Evolutionary conservation across 1,139 yeast genomes (phyloP).

Genomic region (Nakaseomyces kungkrabaensis): DNA sequence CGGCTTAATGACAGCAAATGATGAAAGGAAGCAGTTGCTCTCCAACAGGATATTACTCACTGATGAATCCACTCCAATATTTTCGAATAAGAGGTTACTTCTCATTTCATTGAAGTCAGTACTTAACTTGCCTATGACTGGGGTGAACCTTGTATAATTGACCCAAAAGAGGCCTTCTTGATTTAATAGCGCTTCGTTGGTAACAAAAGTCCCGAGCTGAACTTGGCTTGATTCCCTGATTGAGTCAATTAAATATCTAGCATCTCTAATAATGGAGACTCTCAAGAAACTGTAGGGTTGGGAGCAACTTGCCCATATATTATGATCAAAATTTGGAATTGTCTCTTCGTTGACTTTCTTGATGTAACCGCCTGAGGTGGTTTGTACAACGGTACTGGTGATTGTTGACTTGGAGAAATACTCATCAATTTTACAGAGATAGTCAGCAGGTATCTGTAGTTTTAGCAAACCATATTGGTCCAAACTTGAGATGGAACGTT

Average conservation of each 20-base stretch:
- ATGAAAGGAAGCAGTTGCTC: neutral
- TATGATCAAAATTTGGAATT: neutral
- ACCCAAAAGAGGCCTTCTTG: neutral
- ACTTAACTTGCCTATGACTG: neutral
- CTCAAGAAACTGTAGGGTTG: neutral
- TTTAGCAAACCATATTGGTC: neutral
- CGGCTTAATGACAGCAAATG: constrained; percentile 5
- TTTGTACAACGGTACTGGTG: neutral
- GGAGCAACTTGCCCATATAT: neutral
- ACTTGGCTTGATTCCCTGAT: neutral
- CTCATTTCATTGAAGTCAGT: neutral
- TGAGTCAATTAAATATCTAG: neutral
- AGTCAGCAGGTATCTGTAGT: neutral
- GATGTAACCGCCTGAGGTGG: neutral
- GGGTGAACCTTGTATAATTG: neutral
- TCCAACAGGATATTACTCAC: neutral
- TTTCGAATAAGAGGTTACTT: neutral
- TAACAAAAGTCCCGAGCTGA: neutral
- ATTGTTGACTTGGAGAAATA: neutral
- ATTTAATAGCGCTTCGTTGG: neutral
- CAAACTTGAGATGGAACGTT: neutral
- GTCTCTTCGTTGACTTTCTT: neutral
- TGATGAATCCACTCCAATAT: neutral
- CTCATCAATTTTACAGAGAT: neutral
- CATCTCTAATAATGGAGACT: neutral